Evolutionary conservation across 352 stramenopile genomes (phyloP), one percentile per base, ranked within the genome.

Genomic region (Globisporangium iwayamae): DNA sequence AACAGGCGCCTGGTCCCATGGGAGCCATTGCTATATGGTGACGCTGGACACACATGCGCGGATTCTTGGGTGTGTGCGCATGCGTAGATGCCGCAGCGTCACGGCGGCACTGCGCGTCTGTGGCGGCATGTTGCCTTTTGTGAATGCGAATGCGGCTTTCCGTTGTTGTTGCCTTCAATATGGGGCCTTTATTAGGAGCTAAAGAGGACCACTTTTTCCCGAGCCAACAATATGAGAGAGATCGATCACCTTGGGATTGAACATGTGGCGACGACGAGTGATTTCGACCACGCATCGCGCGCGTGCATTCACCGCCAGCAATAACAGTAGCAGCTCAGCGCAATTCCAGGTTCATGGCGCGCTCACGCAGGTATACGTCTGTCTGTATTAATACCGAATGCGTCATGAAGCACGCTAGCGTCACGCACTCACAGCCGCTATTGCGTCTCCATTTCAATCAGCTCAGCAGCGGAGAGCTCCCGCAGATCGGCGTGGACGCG

Each of bases 401-500:
- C 13, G 18, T 4, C 18, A 18, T 51, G 4, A n/a, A 10, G 16
- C 11, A 39, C 20, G 14, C 30, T 41, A 6, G 22, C n/a, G 32
- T 6, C 20, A 22, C n/a, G 6, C 34, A 56, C 56, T 43, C 34
- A 46, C 32, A 1, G 28, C 51, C 36, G 36, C 36, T 41, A 10
- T 41, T 41, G 36, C 14, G 36, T 5, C 3, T 45, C 36, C 28
- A 7, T 25, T 28, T 11, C 13, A 22, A 10, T 16, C 6, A 93
- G 84, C 74, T 93, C 18, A 22, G 67, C 1, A 54, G 56, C 11
- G 82, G 84, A 28, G 62, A 70, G 22, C 70, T 89, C 13, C 84
- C 82, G 18, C 28, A 48, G 2, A 46, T 91, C 30, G 86, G 83
- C 45, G 78, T 90, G 13, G 75, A 89, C 36, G 86, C 81, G 9